Conservation (phyloP, 768 basidiomycete species). For the Russula sp. region DNA sequence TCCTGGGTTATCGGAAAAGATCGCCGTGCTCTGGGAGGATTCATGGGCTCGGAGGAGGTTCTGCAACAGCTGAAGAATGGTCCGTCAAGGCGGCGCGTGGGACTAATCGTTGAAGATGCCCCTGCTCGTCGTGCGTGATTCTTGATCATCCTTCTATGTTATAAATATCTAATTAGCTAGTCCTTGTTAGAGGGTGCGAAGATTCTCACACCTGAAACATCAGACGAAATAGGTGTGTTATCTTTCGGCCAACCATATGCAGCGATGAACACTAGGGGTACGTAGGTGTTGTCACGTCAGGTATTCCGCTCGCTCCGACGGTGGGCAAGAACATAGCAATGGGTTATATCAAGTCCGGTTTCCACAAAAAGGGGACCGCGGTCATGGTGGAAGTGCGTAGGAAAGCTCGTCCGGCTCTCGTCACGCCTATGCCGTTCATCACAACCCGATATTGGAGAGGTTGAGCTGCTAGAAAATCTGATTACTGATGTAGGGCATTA, state of each 20-base stretch:
- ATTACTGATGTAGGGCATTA: background rate
- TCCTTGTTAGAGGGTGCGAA: constrained; percentile 65
- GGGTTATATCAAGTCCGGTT: constrained; percentile 81
- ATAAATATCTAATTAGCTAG: background rate
- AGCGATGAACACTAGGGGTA: constrained; percentile 5
- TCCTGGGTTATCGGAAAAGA: constrained; percentile 94
- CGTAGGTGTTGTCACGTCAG: constrained; percentile 79
- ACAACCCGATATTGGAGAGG: constrained; percentile 81
- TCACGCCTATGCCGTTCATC: constrained; percentile 87
- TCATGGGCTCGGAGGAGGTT: constrained; percentile 77
- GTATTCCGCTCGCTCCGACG: constrained; percentile 85
- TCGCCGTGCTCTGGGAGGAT: constrained; percentile 62
- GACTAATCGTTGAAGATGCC: constrained; percentile 75
- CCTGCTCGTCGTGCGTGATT: constrained; percentile 72
- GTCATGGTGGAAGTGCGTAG: constrained; percentile 82
- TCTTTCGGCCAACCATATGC: background rate
- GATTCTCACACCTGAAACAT: constrained; percentile 55
- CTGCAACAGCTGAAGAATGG: constrained; percentile 77
- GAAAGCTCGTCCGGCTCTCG: constrained; percentile 67
- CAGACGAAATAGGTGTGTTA: constrained; percentile 59
- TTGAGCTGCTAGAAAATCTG: background rate
- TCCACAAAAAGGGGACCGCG: constrained; percentile 88
- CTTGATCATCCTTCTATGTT: background rate
- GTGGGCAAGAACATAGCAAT: constrained; percentile 91
- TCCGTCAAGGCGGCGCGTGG: constrained; percentile 73